Conservation (phyloP, 129 eudicot species). For the Artemisia annua region DNA sequence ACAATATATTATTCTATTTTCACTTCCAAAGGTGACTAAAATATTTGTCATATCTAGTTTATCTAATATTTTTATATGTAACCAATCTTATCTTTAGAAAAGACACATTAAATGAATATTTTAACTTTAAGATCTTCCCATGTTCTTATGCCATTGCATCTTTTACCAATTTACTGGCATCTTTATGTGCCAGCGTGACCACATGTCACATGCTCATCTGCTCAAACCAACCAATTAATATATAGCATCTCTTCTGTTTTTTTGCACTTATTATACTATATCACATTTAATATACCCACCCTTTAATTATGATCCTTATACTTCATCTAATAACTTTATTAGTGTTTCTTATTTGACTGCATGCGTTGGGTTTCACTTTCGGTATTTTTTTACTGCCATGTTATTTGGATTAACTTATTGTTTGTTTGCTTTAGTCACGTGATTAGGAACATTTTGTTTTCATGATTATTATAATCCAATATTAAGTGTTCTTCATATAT, state of each 20-base stretch:
- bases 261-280: not conserved
- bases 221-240: constrained; percentile 37
- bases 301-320: constrained; percentile 12
- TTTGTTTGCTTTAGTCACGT: constrained; percentile 28
- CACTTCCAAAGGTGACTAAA: constrained; percentile 19
- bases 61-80: not conserved
- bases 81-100: constrained; percentile 14
- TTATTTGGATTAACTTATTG: constrained; percentile 15
- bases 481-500: not conserved
- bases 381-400: constrained; percentile 9
- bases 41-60: not conserved
- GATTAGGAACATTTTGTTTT: constrained; percentile 23
- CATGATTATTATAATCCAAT: not conserved
- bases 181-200: constrained; percentile 47
- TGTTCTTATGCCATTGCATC: constrained; percentile 35
- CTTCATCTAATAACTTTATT: constrained; percentile 16
- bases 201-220: constrained; percentile 63
- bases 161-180: constrained; percentile 37
- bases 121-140: constrained; percentile 39
- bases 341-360: constrained; percentile 13
- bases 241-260: constrained; percentile 30
- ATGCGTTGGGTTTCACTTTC: constrained; percentile 16
- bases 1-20: not conserved
- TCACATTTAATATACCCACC: constrained; percentile 19
- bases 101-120: constrained; percentile 34